Conservation (phyloP, 768 basidiomycete genomes). For the Asterophora parasitica region DNA sequence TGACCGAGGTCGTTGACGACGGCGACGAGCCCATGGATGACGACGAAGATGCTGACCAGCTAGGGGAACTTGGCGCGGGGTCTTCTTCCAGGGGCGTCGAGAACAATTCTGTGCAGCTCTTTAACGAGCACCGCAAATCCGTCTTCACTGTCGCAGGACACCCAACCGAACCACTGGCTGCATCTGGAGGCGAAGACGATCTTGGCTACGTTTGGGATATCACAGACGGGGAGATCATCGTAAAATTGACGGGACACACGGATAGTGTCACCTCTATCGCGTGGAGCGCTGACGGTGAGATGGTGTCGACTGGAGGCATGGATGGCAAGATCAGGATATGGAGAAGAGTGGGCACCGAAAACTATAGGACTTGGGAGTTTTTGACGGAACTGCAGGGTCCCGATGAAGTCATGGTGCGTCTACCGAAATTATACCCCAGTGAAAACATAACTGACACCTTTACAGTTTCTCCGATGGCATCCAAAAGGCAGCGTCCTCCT, state of each 20-base stretch:
- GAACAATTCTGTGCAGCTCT: conserved; percentile 67
- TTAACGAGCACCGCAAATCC: conserved; percentile 63
- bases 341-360: conserved; percentile 73
- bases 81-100: conserved; percentile 35
- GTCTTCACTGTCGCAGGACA: conserved; percentile 85
- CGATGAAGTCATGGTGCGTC: conserved; percentile 88
- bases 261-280: conserved; percentile 81
- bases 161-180: conserved; percentile 77
- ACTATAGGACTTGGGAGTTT: conserved; percentile 88
- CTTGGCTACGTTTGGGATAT: conserved; percentile 92
- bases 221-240: conserved; percentile 73
- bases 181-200: conserved; percentile 95
- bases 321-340: conserved; percentile 93
- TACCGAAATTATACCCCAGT: conserved; percentile 1
- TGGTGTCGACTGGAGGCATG: conserved; percentile 97
- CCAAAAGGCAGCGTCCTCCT: conserved; percentile 86
- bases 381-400: conserved; percentile 89
- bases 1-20: conserved; percentile 59
- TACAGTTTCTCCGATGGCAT: conserved; percentile 93
- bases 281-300: conserved; percentile 87
- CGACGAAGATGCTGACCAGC: conserved; percentile 51
- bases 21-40: conserved; percentile 72
- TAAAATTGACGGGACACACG: conserved; percentile 85
- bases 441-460: conserved; percentile 1
- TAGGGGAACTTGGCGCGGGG: conserved; percentile 39